Evolutionary conservation across 192 early-diverging fungal species (phyloP), one percentile per base, ranked within the genome.

Genomic region (Coemansia erecta): DNA sequence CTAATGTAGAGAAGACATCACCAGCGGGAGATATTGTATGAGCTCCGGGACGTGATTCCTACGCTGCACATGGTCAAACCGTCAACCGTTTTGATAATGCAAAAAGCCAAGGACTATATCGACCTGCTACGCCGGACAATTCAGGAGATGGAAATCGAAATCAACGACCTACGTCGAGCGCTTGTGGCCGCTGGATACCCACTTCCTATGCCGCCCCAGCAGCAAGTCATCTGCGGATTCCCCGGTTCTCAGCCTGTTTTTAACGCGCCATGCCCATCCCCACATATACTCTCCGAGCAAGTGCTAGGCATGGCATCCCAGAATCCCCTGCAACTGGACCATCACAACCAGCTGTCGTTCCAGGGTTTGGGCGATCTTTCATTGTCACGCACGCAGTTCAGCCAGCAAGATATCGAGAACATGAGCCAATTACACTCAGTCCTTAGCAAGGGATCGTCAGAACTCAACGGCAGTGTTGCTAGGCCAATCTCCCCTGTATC

Each of bases 91-190:
- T 60, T 77, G 23, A 82, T 82, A 54, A 82, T 82, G 80, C 74
- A 77, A 70, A 82, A 82, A 28, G 67, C 80, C 3, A 77, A 77
- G 26, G 80, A 82, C 18, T 82, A 82, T 17, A 82, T 82, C 41
- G 74, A 77, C 49, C 44, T 74, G 31, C 56, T 82, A 19, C 74
- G 75, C 17, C 53, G 67, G 31, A 70, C 70, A 4, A 73, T 82
- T 26, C 74, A 70, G 37, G 68, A 73, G 47, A 70, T 82, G 68
- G 80, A 82, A 41, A 56, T 68, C 1, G 80, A 82, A 53, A 71
- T 73, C 44, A 77, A 73, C 48, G 69, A 72, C 40, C 46, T 82
- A 26, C 80, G 80, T 43, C 56, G 74, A 45, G 77, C 71, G 28
- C 71, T 79, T 15, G 64, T 79, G 42, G 71, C 77, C 49, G 71